These are phyloP conservation scores for Tardiomyces blankii DNA, from an alignment of 1,139 yeast species.

Conservation along the genomic window DNA sequence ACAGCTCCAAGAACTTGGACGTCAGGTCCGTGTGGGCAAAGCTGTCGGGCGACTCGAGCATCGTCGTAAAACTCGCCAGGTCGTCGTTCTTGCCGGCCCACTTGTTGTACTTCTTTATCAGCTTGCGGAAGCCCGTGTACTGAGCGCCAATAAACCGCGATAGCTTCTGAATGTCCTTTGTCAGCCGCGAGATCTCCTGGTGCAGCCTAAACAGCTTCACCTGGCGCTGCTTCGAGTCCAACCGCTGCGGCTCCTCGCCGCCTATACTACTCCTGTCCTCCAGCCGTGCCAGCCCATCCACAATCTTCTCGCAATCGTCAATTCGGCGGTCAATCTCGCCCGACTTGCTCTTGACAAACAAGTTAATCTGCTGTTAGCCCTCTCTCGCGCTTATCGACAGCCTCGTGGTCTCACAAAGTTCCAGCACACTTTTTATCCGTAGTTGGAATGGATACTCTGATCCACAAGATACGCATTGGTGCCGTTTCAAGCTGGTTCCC, in stretches of 20 bases:
- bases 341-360: slow-evolving; percentile 55
- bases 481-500: background rate
- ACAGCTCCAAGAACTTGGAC: slow-evolving; percentile 50
- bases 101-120: slow-evolving; percentile 68
- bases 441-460: too few species aligned
- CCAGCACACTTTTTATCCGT: background rate
- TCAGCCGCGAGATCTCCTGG: slow-evolving; percentile 33
- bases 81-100: slow-evolving; percentile 34
- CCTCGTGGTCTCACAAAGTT: background rate
- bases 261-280: background rate
- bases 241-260: slow-evolving; percentile 9
- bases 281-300: slow-evolving; percentile 22
- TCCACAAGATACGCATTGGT: too few species aligned
- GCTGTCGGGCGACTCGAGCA: slow-evolving; percentile 34
- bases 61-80: slow-evolving; percentile 22
- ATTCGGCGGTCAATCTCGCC: slow-evolving; percentile 45
- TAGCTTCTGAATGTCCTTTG: slow-evolving; percentile 54
- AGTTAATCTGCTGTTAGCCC: slow-evolving; percentile 21
- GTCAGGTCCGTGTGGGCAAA: slow-evolving; percentile 58
- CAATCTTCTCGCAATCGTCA: slow-evolving; percentile 28
- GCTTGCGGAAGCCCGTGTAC: slow-evolving; percentile 69
- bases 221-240: slow-evolving; percentile 16
- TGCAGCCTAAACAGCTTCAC: slow-evolving; percentile 20
- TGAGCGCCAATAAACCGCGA: slow-evolving; percentile 71
- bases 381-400: background rate